Conservation (phyloP, 257 asterid species). For the Coffea canephora region DNA sequence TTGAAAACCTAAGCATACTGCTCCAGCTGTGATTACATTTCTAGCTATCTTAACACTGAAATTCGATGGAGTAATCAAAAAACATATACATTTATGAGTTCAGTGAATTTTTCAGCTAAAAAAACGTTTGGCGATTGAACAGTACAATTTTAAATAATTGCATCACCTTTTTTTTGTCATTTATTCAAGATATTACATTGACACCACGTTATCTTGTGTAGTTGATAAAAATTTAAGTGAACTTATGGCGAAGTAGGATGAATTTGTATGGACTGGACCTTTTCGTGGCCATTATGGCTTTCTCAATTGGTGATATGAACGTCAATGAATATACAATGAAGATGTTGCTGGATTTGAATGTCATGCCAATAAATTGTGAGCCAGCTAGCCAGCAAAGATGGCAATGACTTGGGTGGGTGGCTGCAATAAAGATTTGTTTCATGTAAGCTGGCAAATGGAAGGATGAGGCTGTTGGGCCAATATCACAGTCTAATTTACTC, state of each 20-base stretch:
- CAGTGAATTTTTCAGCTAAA: no score
- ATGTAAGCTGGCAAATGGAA: slow-evolving; percentile 3
- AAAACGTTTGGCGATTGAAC: no score
- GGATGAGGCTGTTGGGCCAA: slow-evolving; percentile 2
- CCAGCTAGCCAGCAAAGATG: slow-evolving; percentile 3
- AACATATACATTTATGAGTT: no score
- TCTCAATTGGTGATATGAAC: background rate
- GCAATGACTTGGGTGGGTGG: slow-evolving; percentile 3
- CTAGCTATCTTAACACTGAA: no score
- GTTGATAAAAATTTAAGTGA: background rate
- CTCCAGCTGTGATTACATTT: no score
- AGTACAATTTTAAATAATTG: no score
- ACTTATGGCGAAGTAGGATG: background rate
- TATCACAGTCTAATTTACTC: background rate
- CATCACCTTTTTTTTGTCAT: no score
- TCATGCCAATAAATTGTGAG: background rate
- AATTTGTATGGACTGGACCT: background rate
- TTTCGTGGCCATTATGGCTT: background rate
- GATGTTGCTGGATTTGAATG: background rate
- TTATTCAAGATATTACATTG: background rate
- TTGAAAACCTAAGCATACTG: no score
- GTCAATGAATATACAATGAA: background rate
- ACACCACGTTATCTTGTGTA: background rate
- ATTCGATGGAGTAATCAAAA: no score
- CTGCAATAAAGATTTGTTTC: background rate